Evolutionary conservation across 192 early-diverging fungal genomes (phyloP).

Genomic region (Coemansia sp.): DNA sequence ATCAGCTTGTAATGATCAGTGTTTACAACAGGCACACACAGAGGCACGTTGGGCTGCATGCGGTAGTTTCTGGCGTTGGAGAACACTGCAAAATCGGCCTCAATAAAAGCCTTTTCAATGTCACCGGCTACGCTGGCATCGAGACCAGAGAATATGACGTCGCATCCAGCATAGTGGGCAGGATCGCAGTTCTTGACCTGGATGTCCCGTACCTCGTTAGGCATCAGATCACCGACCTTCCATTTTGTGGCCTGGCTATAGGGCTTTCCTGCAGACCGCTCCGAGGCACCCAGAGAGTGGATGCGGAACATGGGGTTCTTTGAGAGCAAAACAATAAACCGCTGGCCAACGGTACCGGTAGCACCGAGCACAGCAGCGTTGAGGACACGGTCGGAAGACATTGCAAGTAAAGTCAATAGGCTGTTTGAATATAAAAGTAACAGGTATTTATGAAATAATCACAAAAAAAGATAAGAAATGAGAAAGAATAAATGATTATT

Average conservation of each 20-base stretch:
- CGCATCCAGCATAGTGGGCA: constrained; percentile 70
- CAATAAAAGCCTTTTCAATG: constrained; percentile 87
- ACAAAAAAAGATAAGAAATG: neutral
- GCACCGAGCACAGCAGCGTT: constrained; percentile 92
- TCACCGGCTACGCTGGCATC: constrained; percentile 93
- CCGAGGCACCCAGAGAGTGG: constrained; percentile 85
- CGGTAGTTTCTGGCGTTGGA: constrained; percentile 98
- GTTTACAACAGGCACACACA: constrained; percentile 94
- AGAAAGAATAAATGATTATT: neutral
- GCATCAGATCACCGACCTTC: constrained; percentile 83
- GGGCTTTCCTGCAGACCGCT: constrained; percentile 82
- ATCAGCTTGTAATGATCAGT: constrained; percentile 82
- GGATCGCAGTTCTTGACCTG: constrained; percentile 73
- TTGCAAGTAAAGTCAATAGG: neutral
- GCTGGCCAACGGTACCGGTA: constrained; percentile 97
- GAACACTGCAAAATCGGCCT: constrained; percentile 83
- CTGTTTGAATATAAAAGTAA: no score
- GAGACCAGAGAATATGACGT: constrained; percentile 93
- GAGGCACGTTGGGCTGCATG: constrained; percentile 81
- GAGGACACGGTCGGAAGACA: constrained; percentile 37
- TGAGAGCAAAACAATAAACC: constrained; percentile 88
- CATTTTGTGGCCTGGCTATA: constrained; percentile 80
- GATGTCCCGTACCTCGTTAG: constrained; percentile 54
- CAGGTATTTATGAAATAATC: neutral
- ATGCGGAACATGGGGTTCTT: constrained; percentile 84